Conservation (phyloP, 345 rosid species). For the Arabidopsis thaliana region DNA sequence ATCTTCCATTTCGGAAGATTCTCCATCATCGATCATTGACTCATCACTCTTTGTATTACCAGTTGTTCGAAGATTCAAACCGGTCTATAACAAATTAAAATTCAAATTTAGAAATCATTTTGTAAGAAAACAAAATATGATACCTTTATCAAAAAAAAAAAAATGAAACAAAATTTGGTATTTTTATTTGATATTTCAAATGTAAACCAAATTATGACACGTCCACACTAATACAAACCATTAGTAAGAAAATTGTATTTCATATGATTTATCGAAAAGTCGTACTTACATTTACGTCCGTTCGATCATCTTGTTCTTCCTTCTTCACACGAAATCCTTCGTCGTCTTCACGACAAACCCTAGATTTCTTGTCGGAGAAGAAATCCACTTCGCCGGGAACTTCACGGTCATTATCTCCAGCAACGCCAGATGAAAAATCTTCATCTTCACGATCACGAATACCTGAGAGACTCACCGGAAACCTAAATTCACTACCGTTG, state of each 20-base stretch:
- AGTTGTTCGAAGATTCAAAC: slow-evolving; percentile 74
- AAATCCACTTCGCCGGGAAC: slow-evolving; percentile 77
- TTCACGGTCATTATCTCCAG: slow-evolving; percentile 42
- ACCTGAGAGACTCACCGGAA: slow-evolving; percentile 53
- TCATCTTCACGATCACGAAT: slow-evolving; percentile 45
- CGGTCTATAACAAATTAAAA: slow-evolving; percentile 56
- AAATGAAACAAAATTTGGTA: background rate
- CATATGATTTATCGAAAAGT: slow-evolving; percentile 13
- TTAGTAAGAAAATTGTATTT: background rate
- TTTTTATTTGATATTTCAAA: background rate
- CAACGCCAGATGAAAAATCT: slow-evolving; percentile 30
- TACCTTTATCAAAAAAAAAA: background rate
- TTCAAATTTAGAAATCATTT: background rate
- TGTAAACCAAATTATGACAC: background rate
- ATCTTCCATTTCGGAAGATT: slow-evolving; percentile 65
- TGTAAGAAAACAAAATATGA: too few species aligned
- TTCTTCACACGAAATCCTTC: slow-evolving; percentile 53
- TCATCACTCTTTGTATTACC: slow-evolving; percentile 76
- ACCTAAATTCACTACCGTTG: slow-evolving; percentile 45
- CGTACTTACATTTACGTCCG: slow-evolving; percentile 65
- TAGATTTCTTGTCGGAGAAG: slow-evolving; percentile 59
- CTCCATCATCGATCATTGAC: slow-evolving; percentile 78
- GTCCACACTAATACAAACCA: background rate
- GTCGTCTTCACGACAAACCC: slow-evolving; percentile 33
- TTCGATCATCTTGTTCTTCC: slow-evolving; percentile 49